A percentile compares a stretch with the other conserved stretches of the same genome.
phyloP scores from a whole-genome alignment of 1,139 yeast species.

The Geotrichum bryndzae region DNA sequence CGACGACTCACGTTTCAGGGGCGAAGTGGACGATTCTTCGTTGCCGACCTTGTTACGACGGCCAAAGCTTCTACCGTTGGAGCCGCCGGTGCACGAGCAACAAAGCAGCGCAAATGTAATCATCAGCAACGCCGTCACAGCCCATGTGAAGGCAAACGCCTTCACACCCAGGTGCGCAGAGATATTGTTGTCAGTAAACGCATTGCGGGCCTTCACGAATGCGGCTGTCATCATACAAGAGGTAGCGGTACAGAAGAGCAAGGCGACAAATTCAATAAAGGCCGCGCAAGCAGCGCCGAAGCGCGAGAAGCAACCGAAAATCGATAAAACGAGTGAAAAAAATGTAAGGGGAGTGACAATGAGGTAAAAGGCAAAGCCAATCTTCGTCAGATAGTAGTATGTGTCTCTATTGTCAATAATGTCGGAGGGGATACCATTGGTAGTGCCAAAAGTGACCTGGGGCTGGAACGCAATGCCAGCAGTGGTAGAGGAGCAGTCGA shows the following conservation, averaged over 20 bases:
- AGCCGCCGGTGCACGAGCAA: slow-evolving; percentile 26
- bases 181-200: slow-evolving; percentile 46
- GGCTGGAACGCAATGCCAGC: slow-evolving; percentile 72
- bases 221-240: slow-evolving; percentile 62
- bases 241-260: slow-evolving; percentile 50
- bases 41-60: background rate
- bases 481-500: slow-evolving; percentile 42
- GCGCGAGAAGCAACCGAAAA: slow-evolving; percentile 33
- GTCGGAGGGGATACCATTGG: slow-evolving; percentile 43
- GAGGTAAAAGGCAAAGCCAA: slow-evolving; percentile 62
- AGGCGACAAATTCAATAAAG: slow-evolving; percentile 39
- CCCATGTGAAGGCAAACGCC: slow-evolving; percentile 62
- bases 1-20: slow-evolving; percentile 12
- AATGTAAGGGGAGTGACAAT: slow-evolving; percentile 54
- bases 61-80: background rate
- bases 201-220: slow-evolving; percentile 54
- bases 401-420: slow-evolving; percentile 44
- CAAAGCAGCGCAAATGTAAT: slow-evolving; percentile 34
- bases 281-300: slow-evolving; percentile 35
- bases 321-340: slow-evolving; percentile 42
- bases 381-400: slow-evolving; percentile 59
- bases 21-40: slow-evolving; percentile 1
- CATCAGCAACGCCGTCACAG: slow-evolving; percentile 46
- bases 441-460: slow-evolving; percentile 46
- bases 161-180: slow-evolving; percentile 51